A percentile compares a stretch with the other conserved stretches of the same genome.
Conservation (phyloP, 2,329 filamentous ascomycete genomes). For the Zasmidium angulare region DNA sequence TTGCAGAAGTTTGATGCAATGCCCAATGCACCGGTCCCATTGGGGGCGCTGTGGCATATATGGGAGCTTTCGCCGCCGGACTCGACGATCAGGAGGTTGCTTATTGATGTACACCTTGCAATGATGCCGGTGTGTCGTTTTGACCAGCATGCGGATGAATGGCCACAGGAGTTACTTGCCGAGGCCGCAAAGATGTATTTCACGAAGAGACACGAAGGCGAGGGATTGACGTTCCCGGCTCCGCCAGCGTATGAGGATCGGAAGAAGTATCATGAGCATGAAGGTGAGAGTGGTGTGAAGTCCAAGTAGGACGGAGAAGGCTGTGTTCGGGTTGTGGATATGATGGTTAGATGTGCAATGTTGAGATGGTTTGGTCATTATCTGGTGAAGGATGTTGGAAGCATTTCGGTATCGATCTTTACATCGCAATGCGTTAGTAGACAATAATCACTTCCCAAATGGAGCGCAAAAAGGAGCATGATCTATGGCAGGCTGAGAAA, state of each 20-base stretch:
- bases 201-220: not conserved
- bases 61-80: not conserved
- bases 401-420: too few relatives aligned
- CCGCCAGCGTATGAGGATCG: not conserved
- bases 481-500: constrained; percentile 14
- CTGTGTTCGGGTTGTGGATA: too few relatives aligned
- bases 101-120: not conserved
- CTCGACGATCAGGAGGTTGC: not conserved
- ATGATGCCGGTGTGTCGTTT: not conserved
- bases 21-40: not conserved
- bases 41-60: not conserved
- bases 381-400: too few relatives aligned
- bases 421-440: too few relatives aligned
- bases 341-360: too few relatives aligned
- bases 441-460: too few relatives aligned
- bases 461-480: too few relatives aligned
- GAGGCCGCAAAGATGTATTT: not conserved
- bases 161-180: not conserved
- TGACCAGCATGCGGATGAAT: not conserved
- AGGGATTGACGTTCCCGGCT: not conserved
- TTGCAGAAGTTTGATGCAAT: not conserved
- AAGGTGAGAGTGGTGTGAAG: too few relatives aligned
- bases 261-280: not conserved
- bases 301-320: too few relatives aligned
- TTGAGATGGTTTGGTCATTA: too few relatives aligned